phyloP scores from a whole-genome alignment of 2,329 filamentous ascomycete genomes.

The Paradendryphiella salina region DNA sequence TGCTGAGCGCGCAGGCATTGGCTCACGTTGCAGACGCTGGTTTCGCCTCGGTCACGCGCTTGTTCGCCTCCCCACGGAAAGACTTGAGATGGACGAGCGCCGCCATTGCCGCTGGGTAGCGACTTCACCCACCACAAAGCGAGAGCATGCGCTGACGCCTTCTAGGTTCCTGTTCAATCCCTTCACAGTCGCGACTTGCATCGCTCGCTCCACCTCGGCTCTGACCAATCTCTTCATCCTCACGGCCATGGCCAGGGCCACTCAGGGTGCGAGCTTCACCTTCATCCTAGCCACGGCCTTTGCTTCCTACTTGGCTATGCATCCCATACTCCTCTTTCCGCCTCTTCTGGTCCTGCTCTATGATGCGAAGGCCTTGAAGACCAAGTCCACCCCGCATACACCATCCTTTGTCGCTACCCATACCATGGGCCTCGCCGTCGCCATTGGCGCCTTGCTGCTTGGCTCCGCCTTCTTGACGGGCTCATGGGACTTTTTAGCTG shows the following conservation, averaged over 20 bases:
- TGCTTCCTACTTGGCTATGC: constrained; percentile 89
- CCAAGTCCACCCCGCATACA: constrained; percentile 33
- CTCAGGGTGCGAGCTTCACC: constrained; percentile 69
- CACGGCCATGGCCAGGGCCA: constrained; percentile 78
- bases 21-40: constrained; percentile 79
- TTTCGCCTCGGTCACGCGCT: constrained; percentile 71
- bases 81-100: constrained; percentile 73
- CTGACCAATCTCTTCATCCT: constrained; percentile 90
- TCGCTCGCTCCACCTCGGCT: constrained; percentile 84
- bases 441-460: constrained; percentile 60
- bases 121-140: no score
- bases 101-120: constrained; percentile 76
- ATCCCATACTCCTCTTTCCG: constrained; percentile 82
- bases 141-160: constrained; percentile 17
- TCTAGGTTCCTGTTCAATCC: constrained; percentile 88
- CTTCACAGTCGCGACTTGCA: constrained; percentile 86
- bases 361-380: constrained; percentile 38
- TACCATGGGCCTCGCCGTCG: constrained; percentile 56
- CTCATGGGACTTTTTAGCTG: constrained; percentile 84
- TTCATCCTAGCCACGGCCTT: constrained; percentile 84
- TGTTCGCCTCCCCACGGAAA: constrained; percentile 78
- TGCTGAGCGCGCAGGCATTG: constrained; percentile 80
- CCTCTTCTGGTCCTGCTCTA: constrained; percentile 80
- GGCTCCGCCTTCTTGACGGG: constrained; percentile 74
- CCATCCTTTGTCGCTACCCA: constrained; percentile 60